These are phyloP conservation scores for Colletotrichum incanum DNA, from an alignment of 2,329 filamentous ascomycete genomes.

Conservation along the genomic window DNA sequence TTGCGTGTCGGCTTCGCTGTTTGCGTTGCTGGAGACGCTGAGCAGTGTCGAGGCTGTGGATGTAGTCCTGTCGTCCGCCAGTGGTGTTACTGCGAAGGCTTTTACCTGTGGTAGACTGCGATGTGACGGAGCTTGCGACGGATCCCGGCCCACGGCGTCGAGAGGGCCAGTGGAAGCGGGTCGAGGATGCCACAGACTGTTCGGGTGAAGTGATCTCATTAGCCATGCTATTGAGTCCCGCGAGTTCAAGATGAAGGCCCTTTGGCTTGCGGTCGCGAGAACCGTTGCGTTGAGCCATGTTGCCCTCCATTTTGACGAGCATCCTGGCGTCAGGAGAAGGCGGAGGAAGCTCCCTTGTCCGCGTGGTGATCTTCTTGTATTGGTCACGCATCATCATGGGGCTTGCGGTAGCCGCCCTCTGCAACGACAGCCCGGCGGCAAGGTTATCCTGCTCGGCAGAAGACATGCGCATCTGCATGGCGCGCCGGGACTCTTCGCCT, in stretches of 20 bases:
- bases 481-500: constrained; percentile 41
- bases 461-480: constrained; percentile 53
- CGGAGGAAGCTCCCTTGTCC: constrained; percentile 66
- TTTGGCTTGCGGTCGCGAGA: constrained; percentile 86
- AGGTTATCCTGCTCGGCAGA: constrained; percentile 62
- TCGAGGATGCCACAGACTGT: constrained; percentile 67
- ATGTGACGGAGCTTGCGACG: constrained; percentile 71
- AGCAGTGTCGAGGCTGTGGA: constrained; percentile 87
- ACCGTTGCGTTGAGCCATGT: constrained; percentile 74
- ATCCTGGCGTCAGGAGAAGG: constrained; percentile 75
- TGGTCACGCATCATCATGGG: constrained; percentile 74
- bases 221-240: constrained; percentile 55
- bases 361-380: constrained; percentile 45
- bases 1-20: constrained; percentile 69
- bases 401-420: constrained; percentile 78
- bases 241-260: constrained; percentile 75
- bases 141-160: constrained; percentile 70
- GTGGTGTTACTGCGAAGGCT: constrained; percentile 67
- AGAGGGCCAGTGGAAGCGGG: constrained; percentile 69
- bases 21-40: constrained; percentile 71
- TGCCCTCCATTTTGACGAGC: constrained; percentile 75
- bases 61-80: constrained; percentile 79
- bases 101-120: constrained; percentile 66
- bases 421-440: constrained; percentile 63
- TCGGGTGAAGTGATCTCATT: constrained; percentile 72